Evolutionary conservation across 2,329 filamentous ascomycete species (phyloP).

Genomic region (Penicillium sp.): DNA sequence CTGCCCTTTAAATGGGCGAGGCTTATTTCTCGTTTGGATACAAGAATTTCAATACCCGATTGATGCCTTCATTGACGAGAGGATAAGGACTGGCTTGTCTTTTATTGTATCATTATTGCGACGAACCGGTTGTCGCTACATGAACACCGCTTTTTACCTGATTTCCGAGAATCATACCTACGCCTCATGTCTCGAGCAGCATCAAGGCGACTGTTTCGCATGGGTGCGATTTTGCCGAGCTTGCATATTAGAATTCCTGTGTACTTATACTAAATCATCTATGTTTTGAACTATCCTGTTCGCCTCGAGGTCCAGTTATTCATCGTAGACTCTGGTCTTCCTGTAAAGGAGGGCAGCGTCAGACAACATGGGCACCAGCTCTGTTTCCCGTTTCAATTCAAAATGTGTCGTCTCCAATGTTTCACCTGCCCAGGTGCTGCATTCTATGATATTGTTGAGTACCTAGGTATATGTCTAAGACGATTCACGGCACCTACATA

Average conservation of each 20-base stretch:
- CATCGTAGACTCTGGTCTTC: background rate
- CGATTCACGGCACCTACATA: too few relatives aligned
- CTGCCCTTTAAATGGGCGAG: background rate
- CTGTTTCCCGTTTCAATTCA: too few relatives aligned
- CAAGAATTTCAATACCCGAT: background rate
- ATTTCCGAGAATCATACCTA: slow-evolving; percentile 10
- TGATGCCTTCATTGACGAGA: background rate
- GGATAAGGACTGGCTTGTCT: slow-evolving; percentile 3
- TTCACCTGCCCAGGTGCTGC: too few relatives aligned
- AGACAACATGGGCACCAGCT: too few relatives aligned
- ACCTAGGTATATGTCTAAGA: too few relatives aligned
- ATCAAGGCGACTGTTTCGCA: slow-evolving; percentile 3
- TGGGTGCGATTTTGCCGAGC: slow-evolving; percentile 10
- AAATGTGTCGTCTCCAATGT: too few relatives aligned
- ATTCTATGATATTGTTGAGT: too few relatives aligned
- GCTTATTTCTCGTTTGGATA: background rate
- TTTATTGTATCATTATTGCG: slow-evolving; percentile 19
- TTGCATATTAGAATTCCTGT: slow-evolving; percentile 29
- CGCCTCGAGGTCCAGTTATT: background rate
- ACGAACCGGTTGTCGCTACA: slow-evolving; percentile 13
- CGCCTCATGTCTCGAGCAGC: slow-evolving; percentile 3
- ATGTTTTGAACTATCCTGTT: background rate
- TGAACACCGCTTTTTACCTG: slow-evolving; percentile 6
- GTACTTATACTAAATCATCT: slow-evolving; percentile 30
- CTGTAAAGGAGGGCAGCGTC: too few relatives aligned